Evolutionary conservation across 164 flowering plant genomes (phyloP).

Genomic region (Aristolochia contorta): DNA sequence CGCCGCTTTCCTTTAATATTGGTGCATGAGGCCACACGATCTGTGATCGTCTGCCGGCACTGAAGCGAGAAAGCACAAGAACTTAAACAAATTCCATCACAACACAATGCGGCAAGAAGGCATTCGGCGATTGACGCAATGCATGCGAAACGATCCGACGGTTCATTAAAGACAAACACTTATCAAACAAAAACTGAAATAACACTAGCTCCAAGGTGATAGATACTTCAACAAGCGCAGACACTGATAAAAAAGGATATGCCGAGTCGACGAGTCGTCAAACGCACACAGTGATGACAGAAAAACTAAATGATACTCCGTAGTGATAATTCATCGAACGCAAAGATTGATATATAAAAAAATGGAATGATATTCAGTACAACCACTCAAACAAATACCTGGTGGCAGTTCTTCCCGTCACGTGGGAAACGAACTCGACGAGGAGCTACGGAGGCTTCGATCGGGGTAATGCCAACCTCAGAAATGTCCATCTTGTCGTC

Average conservation of each 20-base stretch:
- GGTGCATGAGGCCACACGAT: slow-evolving; percentile 47
- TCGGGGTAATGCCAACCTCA: neutral
- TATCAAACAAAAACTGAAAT: too few relatives aligned
- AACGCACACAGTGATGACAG: too few relatives aligned
- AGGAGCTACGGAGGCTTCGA: neutral
- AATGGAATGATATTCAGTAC: neutral
- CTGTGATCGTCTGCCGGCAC: slow-evolving; percentile 90
- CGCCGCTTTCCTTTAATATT: slow-evolving; percentile 17
- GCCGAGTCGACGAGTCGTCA: too few relatives aligned
- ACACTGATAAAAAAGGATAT: neutral
- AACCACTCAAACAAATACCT: neutral
- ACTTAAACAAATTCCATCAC: neutral
- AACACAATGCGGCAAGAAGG: neutral
- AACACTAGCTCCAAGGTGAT: too few relatives aligned
- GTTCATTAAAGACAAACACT: too few relatives aligned
- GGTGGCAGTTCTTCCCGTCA: neutral
- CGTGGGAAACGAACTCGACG: neutral
- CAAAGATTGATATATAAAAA: too few relatives aligned
- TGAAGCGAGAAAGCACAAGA: slow-evolving; percentile 12
- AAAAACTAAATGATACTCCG: too few relatives aligned
- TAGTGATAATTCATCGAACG: too few relatives aligned
- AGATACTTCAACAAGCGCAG: neutral
- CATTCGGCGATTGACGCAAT: too few relatives aligned
- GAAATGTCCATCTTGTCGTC: neutral
- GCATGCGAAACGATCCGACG: too few relatives aligned